phyloP scores from a whole-genome alignment of 345 rosid genomes.

The Eucalyptus rudis region DNA sequence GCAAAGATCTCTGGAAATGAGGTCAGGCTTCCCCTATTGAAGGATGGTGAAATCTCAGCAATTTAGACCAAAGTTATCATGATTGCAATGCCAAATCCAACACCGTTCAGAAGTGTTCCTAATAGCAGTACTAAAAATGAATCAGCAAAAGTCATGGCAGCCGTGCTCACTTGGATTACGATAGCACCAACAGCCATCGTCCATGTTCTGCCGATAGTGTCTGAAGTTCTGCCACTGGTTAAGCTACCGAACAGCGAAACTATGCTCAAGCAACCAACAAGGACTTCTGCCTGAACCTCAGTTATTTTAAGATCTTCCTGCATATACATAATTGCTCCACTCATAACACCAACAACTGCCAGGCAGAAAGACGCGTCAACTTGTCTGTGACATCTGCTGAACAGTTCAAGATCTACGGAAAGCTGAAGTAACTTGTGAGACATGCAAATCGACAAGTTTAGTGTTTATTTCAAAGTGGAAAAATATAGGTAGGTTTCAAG shows the following conservation, averaged over 20 bases:
- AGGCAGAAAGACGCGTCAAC: neutral
- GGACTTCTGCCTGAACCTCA: constrained; percentile 70
- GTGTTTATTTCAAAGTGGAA: neutral
- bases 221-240: constrained; percentile 75
- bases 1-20: constrained; percentile 78
- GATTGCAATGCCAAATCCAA: constrained; percentile 78
- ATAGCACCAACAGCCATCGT: constrained; percentile 84
- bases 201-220: constrained; percentile 69
- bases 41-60: constrained; percentile 72
- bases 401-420: neutral
- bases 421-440: neutral
- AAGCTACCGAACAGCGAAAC: constrained; percentile 74
- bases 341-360: constrained; percentile 95
- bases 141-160: constrained; percentile 60
- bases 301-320: constrained; percentile 69
- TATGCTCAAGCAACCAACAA: constrained; percentile 61
- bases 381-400: neutral
- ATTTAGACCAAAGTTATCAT: constrained; percentile 76
- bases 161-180: constrained; percentile 56
- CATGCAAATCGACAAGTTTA: neutral
- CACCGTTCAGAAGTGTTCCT: constrained; percentile 61
- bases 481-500: neutral
- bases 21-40: constrained; percentile 56
- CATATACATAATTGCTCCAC: constrained; percentile 82
- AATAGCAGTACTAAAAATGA: constrained; percentile 48